Conservation (phyloP, 2,329 filamentous ascomycete genomes). For the Penicillium corylophilum region DNA sequence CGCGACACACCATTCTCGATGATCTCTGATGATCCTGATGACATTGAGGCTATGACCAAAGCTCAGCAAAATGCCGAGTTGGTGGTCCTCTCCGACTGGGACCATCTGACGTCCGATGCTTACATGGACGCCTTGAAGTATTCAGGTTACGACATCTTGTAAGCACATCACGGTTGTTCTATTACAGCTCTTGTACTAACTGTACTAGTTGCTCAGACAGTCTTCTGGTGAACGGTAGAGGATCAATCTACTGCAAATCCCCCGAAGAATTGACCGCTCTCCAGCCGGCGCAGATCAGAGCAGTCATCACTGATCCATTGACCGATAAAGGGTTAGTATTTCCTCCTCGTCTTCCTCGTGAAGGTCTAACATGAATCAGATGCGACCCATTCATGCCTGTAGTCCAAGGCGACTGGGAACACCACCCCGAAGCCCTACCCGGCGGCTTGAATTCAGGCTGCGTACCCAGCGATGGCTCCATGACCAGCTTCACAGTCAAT, state of each 20-base stretch:
- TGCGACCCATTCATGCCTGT: conserved; percentile 13
- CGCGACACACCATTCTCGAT: background rate
- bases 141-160: background rate
- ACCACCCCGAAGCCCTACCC: conserved; percentile 25
- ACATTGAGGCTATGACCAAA: background rate
- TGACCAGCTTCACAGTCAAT: conserved; percentile 47
- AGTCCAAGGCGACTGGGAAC: conserved; percentile 9
- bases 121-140: background rate
- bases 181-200: background rate
- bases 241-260: conserved; percentile 19
- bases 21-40: background rate
- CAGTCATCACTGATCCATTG: conserved; percentile 8
- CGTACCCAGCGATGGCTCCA: conserved; percentile 45
- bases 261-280: conserved; percentile 11
- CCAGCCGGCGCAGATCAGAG: background rate
- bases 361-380: background rate
- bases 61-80: background rate
- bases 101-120: background rate
- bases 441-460: conserved; percentile 36
- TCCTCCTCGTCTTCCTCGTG: background rate
- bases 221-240: conserved; percentile 21
- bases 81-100: background rate
- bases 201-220: conserved; percentile 17
- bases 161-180: background rate
- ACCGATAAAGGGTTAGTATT: conserved; percentile 21